Percentiles rank a stretch among this genome's conserved stretches.
These are phyloP conservation scores for Heterococcus sp. DNA, from an alignment of 108 stramenopile genomes.

Conservation along the genomic window DNA sequence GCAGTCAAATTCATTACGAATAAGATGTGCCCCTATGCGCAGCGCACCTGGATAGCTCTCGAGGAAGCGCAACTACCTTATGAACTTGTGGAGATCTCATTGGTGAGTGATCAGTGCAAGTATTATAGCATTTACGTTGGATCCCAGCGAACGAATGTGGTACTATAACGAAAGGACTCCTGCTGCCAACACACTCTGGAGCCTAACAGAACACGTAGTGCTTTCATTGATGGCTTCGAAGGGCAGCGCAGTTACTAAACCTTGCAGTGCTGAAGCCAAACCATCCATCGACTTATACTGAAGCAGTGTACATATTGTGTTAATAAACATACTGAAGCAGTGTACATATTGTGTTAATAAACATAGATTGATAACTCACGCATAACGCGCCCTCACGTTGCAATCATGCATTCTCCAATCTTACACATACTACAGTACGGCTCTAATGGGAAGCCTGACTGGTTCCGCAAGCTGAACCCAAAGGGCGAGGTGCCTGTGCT, in stretches of 20 bases:
- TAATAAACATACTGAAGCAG: not conserved
- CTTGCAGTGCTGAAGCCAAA: too few relatives aligned
- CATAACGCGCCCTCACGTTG: not conserved
- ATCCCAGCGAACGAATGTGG: not conserved
- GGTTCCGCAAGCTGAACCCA: conserved; percentile 43
- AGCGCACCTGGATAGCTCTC: conserved; percentile 35
- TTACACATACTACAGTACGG: conserved; percentile 2
- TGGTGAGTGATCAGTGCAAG: too few relatives aligned
- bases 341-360: not conserved
- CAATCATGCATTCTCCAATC: not conserved
- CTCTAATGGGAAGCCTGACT: conserved; percentile 26
- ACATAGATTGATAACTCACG: not conserved
- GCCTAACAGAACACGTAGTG: not conserved
- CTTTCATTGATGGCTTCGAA: not conserved
- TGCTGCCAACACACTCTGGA: not conserved
- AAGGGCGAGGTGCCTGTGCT: conserved; percentile 43
- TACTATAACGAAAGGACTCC: not conserved
- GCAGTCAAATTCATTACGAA: conserved; percentile 29
- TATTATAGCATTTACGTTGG: not conserved
- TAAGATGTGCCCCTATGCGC: conserved; percentile 41
- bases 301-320: too few relatives aligned
- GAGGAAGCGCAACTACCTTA: conserved; percentile 13
- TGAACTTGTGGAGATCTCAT: conserved; percentile 23
- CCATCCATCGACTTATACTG: too few relatives aligned
- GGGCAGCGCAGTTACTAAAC: too few relatives aligned